Percentiles rank a stretch among this genome's conserved stretches.
Evolutionary conservation across 139 green algal species (phyloP).

Genomic region (Edaphochlamys debaryana): DNA sequence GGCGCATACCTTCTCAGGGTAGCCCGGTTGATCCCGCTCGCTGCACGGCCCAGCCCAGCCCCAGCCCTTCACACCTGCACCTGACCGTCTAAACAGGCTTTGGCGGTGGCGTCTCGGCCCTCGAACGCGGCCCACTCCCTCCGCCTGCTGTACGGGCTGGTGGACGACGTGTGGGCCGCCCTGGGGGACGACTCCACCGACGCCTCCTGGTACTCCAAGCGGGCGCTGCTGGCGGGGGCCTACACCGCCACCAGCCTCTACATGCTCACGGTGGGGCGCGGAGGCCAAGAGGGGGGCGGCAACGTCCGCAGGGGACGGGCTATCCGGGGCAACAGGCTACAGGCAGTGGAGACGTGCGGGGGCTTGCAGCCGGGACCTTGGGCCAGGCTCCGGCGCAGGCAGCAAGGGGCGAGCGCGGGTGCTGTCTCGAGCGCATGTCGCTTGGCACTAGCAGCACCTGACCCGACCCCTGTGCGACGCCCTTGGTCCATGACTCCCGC

Average conservation of each 20-base stretch:
- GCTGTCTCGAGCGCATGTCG: too few species aligned
- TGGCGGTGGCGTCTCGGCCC: conserved; percentile 65
- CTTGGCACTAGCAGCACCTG: too few species aligned
- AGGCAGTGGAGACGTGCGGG: too few species aligned
- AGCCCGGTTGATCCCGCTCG: too few species aligned
- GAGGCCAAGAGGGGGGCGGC: not conserved
- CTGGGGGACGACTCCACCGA: conserved; percentile 74
- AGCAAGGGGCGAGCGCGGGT: too few species aligned
- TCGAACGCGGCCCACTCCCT: conserved; percentile 49
- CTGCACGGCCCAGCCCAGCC: too few species aligned
- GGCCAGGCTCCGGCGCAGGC: too few species aligned
- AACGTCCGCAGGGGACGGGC: not conserved
- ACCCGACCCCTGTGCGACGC: too few species aligned
- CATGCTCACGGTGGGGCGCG: conserved; percentile 70
- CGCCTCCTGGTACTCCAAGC: conserved; percentile 77
- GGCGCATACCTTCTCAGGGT: too few species aligned
- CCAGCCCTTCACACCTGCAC: too few species aligned
- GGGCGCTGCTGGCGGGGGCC: conserved; percentile 62
- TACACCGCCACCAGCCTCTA: conserved; percentile 79
- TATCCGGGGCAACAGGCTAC: not conserved
- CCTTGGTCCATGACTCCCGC: too few species aligned
- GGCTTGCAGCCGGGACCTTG: too few species aligned
- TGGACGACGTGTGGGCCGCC: conserved; percentile 65
- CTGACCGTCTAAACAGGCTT: conserved; percentile 34
- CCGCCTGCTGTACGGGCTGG: conserved; percentile 48